A percentile compares a stretch with the other conserved stretches of the same genome.
Evolutionary conservation across 352 stramenopile genomes (phyloP).

Genomic region (Aphanomyces euteiches): DNA sequence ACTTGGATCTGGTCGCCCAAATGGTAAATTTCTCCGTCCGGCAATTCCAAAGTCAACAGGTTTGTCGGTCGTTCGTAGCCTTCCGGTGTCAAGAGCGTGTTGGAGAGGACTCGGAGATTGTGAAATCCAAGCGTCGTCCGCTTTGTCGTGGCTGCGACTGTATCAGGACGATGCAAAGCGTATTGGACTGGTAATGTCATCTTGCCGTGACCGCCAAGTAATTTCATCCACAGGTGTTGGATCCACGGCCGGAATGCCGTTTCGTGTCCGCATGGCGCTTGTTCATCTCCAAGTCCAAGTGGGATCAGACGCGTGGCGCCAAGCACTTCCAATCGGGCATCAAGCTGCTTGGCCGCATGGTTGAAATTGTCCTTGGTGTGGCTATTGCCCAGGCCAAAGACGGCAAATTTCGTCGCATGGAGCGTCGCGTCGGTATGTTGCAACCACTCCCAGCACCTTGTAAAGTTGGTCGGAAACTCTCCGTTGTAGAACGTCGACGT

Average conservation of each 20-base stretch:
- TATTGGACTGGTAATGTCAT: constrained; percentile 30
- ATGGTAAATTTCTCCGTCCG: constrained; percentile 10
- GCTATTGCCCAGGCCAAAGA: constrained; percentile 24
- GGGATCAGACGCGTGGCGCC: constrained; percentile 15
- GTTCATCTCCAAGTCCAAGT: constrained; percentile 19
- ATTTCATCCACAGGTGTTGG: constrained; percentile 12
- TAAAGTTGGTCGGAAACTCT: constrained; percentile 31
- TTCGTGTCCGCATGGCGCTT: constrained; percentile 22
- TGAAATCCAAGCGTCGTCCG: constrained; percentile 7
- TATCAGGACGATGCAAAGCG: not conserved
- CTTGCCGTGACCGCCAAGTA: constrained; percentile 24
- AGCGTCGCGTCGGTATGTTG: not conserved
- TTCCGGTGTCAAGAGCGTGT: constrained; percentile 12
- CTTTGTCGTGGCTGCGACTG: not conserved
- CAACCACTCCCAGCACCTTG: constrained; percentile 14
- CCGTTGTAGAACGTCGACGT: constrained; percentile 31
- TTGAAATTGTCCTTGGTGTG: constrained; percentile 31
- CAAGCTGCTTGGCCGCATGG: constrained; percentile 17
- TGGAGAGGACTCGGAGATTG: constrained; percentile 10
- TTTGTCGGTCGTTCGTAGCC: constrained; percentile 28
- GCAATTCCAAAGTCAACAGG: constrained; percentile 26
- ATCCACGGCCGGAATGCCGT: constrained; percentile 28
- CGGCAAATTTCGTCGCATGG: constrained; percentile 21
- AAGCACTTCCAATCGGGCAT: constrained; percentile 9
- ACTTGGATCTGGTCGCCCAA: constrained; percentile 25